A percentile compares a stretch with the other conserved stretches of the same genome.
phyloP scores from a whole-genome alignment of 2,329 filamentous ascomycete genomes.

The Botryotinia globosa region DNA sequence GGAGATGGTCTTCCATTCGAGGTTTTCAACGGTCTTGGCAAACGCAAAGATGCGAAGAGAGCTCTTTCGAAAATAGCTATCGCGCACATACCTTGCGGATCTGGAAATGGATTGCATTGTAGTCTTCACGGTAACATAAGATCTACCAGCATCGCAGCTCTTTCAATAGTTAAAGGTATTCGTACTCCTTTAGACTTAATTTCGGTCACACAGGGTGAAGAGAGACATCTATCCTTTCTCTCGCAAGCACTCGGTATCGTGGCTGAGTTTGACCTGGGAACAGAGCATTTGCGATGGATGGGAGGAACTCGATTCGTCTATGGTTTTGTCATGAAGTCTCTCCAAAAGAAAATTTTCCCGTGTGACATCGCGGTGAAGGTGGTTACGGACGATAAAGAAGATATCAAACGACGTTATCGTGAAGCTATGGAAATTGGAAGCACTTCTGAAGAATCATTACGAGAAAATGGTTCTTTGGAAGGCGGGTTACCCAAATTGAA shows the following conservation, averaged over 20 bases:
- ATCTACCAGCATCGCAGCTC: slow-evolving; percentile 60
- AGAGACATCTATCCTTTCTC: slow-evolving; percentile 75
- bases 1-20: slow-evolving; percentile 89
- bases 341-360: slow-evolving; percentile 76
- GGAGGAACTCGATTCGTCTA: slow-evolving; percentile 73
- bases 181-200: slow-evolving; percentile 78
- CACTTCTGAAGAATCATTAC: not conserved
- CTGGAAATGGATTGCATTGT: slow-evolving; percentile 84
- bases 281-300: slow-evolving; percentile 90
- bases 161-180: slow-evolving; percentile 80
- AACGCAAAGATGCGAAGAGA: slow-evolving; percentile 66
- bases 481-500: slow-evolving; percentile 64
- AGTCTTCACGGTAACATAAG: slow-evolving; percentile 71
- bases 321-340: slow-evolving; percentile 70
- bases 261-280: slow-evolving; percentile 82
- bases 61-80: slow-evolving; percentile 76
- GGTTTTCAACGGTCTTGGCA: slow-evolving; percentile 85
- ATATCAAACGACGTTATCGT: slow-evolving; percentile 70
- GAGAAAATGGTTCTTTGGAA: slow-evolving; percentile 25
- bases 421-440: slow-evolving; percentile 36
- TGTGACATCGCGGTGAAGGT: slow-evolving; percentile 82
- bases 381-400: slow-evolving; percentile 69
- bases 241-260: slow-evolving; percentile 85
- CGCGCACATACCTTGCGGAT: slow-evolving; percentile 82
- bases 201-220: slow-evolving; percentile 75